Evolutionary conservation across 2,329 filamentous ascomycete species (phyloP), one percentile per base, ranked within the genome.

Genomic region (Colletotrichum ledebouriae): DNA sequence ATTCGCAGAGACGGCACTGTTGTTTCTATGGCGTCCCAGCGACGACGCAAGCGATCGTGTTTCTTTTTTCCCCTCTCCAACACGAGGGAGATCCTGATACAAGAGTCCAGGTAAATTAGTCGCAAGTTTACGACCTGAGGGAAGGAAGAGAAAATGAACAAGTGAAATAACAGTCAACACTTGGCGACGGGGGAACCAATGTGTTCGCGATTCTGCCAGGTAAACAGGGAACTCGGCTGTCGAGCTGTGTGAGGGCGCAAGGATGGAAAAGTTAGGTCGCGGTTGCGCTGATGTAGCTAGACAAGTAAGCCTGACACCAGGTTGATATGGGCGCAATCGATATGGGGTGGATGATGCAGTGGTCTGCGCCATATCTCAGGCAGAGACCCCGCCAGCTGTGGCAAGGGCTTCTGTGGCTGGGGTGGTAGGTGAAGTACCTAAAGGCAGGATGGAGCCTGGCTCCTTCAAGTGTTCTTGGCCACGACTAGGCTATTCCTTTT

Each of bases 211-310:
- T 68, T 68, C 66, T 68, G 55, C 61, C 66, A 69, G 62, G 67
- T 56, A 62, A 67, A 71, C 70, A 71, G 70, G 70, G 70, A 71
- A 59, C 70, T 70, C 70, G 67, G 62, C 67, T 63, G 67, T 71
- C 67, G 70, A 71, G 70, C 63, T 71, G 70, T 71, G 70, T 71
- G 63, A 66, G 61, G 65, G 53, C 42, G 66, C 25, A 52, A 68
- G 56, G 55, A 41, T 58, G 34, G 55, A 41, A 50, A 59, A 56
- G 47, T 56, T 49, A 22, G 49, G 47, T 60, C 64, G 65, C 46
- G 60, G 15, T 33, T 53, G 49, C 25, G 49, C 55, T 59, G 65
- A 37, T 68, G 65, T 65, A 68, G 65, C 65, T 68, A 61, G 60
- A 65, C 47, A 39, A 41, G 56, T 68, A 47, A 47, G 56, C 55